Evolutionary conservation across 768 basidiomycete genomes (phyloP).

Genomic region (Hysterangium stoloniferum): DNA sequence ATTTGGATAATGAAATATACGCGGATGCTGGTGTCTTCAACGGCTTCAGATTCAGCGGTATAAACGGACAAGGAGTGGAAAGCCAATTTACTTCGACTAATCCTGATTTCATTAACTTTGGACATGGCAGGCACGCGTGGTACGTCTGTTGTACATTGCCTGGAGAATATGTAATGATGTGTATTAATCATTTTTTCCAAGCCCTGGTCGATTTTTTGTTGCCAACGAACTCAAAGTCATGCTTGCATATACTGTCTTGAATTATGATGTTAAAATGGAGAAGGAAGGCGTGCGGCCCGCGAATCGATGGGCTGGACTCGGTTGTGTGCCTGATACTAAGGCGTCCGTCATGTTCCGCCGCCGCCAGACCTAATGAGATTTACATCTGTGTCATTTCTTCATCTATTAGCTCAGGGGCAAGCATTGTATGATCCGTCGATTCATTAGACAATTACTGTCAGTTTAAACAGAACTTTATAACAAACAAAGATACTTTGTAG

Average conservation of each 20-base stretch:
- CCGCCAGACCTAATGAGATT: not conserved
- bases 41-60: constrained; percentile 9
- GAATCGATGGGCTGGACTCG: not conserved
- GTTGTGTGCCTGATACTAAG: not conserved
- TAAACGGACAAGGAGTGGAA: not conserved
- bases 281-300: not conserved
- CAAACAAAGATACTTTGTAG: too few species aligned
- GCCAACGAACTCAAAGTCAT: constrained; percentile 10
- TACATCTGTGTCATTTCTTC: too few species aligned
- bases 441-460: too few species aligned
- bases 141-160: too few species aligned
- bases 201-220: constrained; percentile 16
- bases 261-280: constrained; percentile 11
- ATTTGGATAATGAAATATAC: constrained; percentile 15
- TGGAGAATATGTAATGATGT: too few species aligned
- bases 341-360: not conserved
- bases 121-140: constrained; percentile 13
- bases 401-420: too few species aligned
- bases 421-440: too few species aligned
- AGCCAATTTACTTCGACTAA: constrained; percentile 3
- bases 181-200: constrained; percentile 1
- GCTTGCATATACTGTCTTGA: constrained; percentile 12
- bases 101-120: constrained; percentile 6
- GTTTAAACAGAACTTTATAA: too few species aligned
- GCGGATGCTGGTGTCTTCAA: constrained; percentile 2